These are phyloP conservation scores for Silene noctiflora DNA, from an alignment of 179 eudicot species.

Conservation along the genomic window DNA sequence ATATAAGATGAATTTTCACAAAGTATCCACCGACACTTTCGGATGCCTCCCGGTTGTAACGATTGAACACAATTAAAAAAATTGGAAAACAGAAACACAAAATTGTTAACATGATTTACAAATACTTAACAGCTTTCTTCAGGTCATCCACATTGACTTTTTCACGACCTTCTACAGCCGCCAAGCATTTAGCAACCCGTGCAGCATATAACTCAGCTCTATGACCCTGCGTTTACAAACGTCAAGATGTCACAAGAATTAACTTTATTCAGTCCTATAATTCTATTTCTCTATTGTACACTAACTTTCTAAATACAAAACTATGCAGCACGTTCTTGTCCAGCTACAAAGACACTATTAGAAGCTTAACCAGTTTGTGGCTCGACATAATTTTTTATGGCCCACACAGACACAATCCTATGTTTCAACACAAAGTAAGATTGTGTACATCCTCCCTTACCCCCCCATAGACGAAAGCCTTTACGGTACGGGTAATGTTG, in stretches of 20 bases:
- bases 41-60: not conserved
- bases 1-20: not conserved
- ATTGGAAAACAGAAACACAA: conserved; percentile 6
- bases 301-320: not conserved
- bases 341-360: not conserved
- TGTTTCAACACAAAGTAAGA: not conserved
- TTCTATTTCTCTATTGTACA: not conserved
- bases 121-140: conserved; percentile 88
- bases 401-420: not conserved
- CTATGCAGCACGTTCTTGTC: not conserved
- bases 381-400: not conserved
- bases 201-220: conserved; percentile 96
- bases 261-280: not conserved
- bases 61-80: conserved; percentile 10
- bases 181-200: conserved; percentile 92
- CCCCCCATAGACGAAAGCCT: not conserved
- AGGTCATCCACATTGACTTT: conserved; percentile 89
- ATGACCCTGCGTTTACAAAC: conserved; percentile 67
- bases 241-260: not conserved
- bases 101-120: conserved; percentile 8
- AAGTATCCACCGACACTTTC: not conserved
- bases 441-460: not conserved
- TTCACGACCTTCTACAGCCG: conserved; percentile 96
- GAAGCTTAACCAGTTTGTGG: not conserved
- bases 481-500: too few species aligned